Conservation (phyloP, 768 basidiomycete genomes). For the Hygrophoropsis aurantiaca region DNA sequence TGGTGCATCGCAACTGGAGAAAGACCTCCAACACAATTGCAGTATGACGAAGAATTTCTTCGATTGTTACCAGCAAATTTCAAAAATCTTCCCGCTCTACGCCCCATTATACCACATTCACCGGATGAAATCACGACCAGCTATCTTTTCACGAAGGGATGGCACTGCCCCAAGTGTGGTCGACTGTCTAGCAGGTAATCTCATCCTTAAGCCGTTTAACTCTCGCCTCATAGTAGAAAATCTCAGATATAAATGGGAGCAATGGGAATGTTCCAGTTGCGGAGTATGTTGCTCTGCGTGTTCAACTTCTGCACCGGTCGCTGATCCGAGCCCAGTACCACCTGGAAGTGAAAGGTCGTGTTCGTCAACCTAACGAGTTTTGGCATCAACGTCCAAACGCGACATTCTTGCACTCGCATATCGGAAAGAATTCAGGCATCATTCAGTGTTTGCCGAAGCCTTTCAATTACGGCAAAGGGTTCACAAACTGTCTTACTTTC, state of each 20-base stretch:
- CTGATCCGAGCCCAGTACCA: constrained; percentile 12
- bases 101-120: constrained; percentile 31
- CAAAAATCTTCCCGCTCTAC: constrained; percentile 37
- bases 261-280: constrained; percentile 69
- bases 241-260: constrained; percentile 68
- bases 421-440: constrained; percentile 29
- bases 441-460: constrained; percentile 12
- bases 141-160: constrained; percentile 61
- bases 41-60: constrained; percentile 51
- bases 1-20: constrained; percentile 40
- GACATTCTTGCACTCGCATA: constrained; percentile 25
- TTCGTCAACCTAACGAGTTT: constrained; percentile 36
- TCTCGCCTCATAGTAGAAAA: constrained; percentile 4
- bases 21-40: constrained; percentile 35
- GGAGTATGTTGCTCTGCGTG: constrained; percentile 35
- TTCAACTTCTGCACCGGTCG: constrained; percentile 1
- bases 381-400: constrained; percentile 30
- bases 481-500: constrained; percentile 45
- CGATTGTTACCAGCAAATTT: constrained; percentile 29
- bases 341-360: constrained; percentile 13
- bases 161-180: constrained; percentile 69
- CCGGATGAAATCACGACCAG: constrained; percentile 45
- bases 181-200: constrained; percentile 71
- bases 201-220: neutral
- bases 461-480: constrained; percentile 14